Percentiles rank a stretch among this genome's conserved stretches.
Evolutionary conservation across 768 basidiomycete species (phyloP).

Genomic region (Boletales sp.): DNA sequence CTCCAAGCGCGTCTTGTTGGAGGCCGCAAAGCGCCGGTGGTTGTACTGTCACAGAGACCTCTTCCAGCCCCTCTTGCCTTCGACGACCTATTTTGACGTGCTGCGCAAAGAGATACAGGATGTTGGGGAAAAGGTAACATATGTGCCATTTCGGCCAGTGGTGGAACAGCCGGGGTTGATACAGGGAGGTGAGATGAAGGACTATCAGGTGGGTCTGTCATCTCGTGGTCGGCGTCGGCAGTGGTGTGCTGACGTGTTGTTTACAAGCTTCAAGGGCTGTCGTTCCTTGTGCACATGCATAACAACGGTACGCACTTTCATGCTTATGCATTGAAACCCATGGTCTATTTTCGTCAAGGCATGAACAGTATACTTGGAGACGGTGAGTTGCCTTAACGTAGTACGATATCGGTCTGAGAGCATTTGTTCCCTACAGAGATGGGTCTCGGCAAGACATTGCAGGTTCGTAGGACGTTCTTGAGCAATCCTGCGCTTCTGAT

Average conservation of each 20-base stretch:
- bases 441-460: conserved; percentile 65
- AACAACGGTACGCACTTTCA: conserved; percentile 46
- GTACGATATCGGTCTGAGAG: not conserved
- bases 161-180: conserved; percentile 49
- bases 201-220: conserved; percentile 51
- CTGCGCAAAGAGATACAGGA: conserved; percentile 32
- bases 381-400: conserved; percentile 35
- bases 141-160: conserved; percentile 37
- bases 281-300: conserved; percentile 64
- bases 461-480: conserved; percentile 30
- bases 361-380: conserved; percentile 75
- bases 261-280: conserved; percentile 53
- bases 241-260: conserved; percentile 1
- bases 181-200: conserved; percentile 60
- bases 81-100: conserved; percentile 36
- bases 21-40: conserved; percentile 45
- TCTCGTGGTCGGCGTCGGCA: conserved; percentile 4
- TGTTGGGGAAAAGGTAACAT: conserved; percentile 23
- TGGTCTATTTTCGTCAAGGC: conserved; percentile 28
- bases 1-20: conserved; percentile 34
- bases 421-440: conserved; percentile 35
- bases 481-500: conserved; percentile 1
- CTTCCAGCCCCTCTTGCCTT: conserved; percentile 46
- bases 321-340: too few species aligned
- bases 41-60: conserved; percentile 40